These are phyloP conservation scores for Sporothrix curviconia DNA, from an alignment of 2,329 filamentous ascomycete species.

Conservation along the genomic window DNA sequence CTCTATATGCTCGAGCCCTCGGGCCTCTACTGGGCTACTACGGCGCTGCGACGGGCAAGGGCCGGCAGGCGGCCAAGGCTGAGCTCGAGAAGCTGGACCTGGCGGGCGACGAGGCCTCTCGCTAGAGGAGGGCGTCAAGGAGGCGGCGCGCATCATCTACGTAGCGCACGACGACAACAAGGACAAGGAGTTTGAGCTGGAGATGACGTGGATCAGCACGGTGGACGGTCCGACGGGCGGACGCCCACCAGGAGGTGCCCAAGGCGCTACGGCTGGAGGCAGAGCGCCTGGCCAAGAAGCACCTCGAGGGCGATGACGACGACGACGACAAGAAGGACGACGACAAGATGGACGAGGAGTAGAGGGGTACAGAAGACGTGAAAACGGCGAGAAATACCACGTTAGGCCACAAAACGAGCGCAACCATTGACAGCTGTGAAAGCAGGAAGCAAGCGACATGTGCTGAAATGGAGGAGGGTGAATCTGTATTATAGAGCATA, in stretches of 20 bases:
- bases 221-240: constrained; percentile 84
- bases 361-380: too few relatives aligned
- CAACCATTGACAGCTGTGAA: background rate
- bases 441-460: background rate
- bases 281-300: constrained; percentile 84
- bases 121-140: constrained; percentile 83
- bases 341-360: constrained; percentile 77
- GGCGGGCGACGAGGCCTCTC: constrained; percentile 66
- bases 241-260: constrained; percentile 85
- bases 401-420: background rate
- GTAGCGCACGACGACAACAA: constrained; percentile 98
- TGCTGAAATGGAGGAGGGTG: background rate
- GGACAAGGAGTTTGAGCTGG: constrained; percentile 98
- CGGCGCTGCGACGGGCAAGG: constrained; percentile 94
- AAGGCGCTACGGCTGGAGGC: constrained; percentile 87
- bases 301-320: constrained; percentile 80
- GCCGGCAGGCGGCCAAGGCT: constrained; percentile 91
- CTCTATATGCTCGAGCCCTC: constrained; percentile 99
- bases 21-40: constrained; percentile 98
- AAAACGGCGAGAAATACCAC: too few relatives aligned
- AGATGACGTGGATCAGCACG: constrained; percentile 97
- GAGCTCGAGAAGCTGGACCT: constrained; percentile 98
- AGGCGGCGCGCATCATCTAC: constrained; percentile 95
- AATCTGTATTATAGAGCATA: constrained; percentile 3
- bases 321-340: constrained; percentile 61